phyloP scores from a whole-genome alignment of 2,329 filamentous ascomycete species.

The Fusarium sp. region DNA sequence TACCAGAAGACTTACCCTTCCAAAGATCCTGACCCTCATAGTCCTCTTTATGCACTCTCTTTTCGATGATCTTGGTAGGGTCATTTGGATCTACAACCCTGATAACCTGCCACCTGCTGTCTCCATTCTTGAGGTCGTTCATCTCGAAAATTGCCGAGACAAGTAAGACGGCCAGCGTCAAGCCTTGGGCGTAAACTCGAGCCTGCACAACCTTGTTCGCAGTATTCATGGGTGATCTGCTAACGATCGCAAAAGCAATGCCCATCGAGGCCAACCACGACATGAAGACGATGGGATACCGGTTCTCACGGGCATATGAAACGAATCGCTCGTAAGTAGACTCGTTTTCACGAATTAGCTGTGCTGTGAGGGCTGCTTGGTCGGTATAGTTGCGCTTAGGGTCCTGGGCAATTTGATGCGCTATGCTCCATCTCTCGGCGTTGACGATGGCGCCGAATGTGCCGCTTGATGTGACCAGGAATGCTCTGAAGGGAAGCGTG shows the following conservation, averaged over 20 bases:
- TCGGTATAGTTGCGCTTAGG: constrained; percentile 74
- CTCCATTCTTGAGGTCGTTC: constrained; percentile 78
- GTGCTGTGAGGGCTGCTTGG: constrained; percentile 65
- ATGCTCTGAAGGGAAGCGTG: constrained; percentile 89
- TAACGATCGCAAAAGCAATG: constrained; percentile 77
- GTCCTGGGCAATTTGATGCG: constrained; percentile 76
- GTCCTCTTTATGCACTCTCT: constrained; percentile 85
- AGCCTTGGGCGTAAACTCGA: constrained; percentile 90
- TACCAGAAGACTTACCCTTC: constrained; percentile 70
- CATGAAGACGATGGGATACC: constrained; percentile 85
- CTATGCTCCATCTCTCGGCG: constrained; percentile 75
- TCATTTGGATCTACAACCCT: constrained; percentile 83
- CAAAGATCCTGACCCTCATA: constrained; percentile 93
- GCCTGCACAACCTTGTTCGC: constrained; percentile 93
- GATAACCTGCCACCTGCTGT: constrained; percentile 85
- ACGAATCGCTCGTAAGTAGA: constrained; percentile 68
- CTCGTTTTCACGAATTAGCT: constrained; percentile 67
- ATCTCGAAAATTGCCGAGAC: constrained; percentile 85
- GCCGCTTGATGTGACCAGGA: constrained; percentile 82
- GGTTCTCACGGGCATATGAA: constrained; percentile 80
- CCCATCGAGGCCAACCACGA: constrained; percentile 90
- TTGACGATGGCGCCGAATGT: constrained; percentile 90
- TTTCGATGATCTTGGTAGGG: constrained; percentile 87
- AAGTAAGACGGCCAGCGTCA: constrained; percentile 85
- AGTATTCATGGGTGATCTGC: constrained; percentile 77